Conservation (phyloP, 805 yeast genomes). For the Wickerhamiella qilinensis region DNA sequence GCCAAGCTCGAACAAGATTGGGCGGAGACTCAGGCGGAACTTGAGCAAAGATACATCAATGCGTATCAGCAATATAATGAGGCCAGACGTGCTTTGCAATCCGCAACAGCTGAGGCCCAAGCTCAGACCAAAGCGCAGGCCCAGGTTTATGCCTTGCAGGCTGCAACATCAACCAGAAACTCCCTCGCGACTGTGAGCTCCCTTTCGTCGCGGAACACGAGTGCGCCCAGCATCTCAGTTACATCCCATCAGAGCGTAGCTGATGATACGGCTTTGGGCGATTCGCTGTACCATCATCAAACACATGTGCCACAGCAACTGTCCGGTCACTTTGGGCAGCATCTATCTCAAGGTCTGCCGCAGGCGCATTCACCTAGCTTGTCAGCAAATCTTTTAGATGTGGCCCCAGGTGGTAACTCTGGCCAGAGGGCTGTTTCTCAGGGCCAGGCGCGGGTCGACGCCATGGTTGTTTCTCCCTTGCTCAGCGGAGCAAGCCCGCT, state of each 20-base stretch:
- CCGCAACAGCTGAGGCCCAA: slow-evolving; percentile 11
- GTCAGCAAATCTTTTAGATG: too few species aligned
- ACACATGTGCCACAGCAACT: too few species aligned
- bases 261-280: too few species aligned
- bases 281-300: too few species aligned
- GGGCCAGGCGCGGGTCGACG: too few species aligned
- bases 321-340: too few species aligned
- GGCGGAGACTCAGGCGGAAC: slow-evolving; percentile 20
- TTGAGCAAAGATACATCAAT: slow-evolving; percentile 22
- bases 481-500: too few species aligned
- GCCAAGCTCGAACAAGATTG: slow-evolving; percentile 21
- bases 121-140: slow-evolving; percentile 7
- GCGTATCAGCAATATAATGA: slow-evolving; percentile 21
- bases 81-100: slow-evolving; percentile 13
- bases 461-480: too few species aligned
- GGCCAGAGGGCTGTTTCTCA: too few species aligned
- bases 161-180: background rate
- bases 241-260: background rate
- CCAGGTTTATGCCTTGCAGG: slow-evolving; percentile 2
- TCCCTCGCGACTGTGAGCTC: background rate
- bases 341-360: too few species aligned
- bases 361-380: too few species aligned
- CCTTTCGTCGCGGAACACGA: background rate
- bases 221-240: background rate
- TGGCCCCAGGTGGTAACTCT: too few species aligned